A percentile compares a stretch with the other conserved stretches of the same genome.
These are phyloP conservation scores for Geotrichum bryndzae DNA, from an alignment of 1,139 yeast genomes.

Conservation along the genomic window DNA sequence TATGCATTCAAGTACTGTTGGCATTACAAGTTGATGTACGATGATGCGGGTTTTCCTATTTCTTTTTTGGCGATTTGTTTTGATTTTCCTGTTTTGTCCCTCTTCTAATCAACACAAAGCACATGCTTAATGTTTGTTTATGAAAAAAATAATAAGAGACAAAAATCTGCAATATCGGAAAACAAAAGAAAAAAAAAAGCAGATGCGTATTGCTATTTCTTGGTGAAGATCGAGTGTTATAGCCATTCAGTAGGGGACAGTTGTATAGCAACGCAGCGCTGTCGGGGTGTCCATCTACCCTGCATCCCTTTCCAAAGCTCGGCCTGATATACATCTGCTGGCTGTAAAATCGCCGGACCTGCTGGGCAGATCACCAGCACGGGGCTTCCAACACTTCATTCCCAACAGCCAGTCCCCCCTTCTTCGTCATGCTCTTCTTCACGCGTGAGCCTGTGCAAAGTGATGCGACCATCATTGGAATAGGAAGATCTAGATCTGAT, in stretches of 20 bases:
- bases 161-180: not conserved
- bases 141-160: not conserved
- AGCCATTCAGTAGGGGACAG: not conserved
- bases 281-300: not conserved
- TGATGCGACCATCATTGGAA: not conserved
- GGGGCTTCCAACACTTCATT: not conserved
- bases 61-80: not conserved
- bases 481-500: not conserved
- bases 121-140: not conserved
- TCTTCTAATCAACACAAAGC: not conserved
- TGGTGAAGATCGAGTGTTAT: not conserved
- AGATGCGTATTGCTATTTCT: not conserved
- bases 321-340: not conserved
- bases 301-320: not conserved
- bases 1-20: not conserved
- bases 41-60: not conserved
- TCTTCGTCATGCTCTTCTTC: not conserved
- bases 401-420: not conserved
- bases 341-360: no score
- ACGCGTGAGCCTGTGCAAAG: not conserved
- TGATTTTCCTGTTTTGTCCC: not conserved
- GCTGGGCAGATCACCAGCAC: no score
- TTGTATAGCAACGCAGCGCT: not conserved
- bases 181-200: not conserved
- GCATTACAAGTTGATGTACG: not conserved